A percentile compares a stretch with the other conserved stretches of the same genome.
Conservation (phyloP, 495 filamentous ascomycete species). For the Opeltia flavorubescens region DNA sequence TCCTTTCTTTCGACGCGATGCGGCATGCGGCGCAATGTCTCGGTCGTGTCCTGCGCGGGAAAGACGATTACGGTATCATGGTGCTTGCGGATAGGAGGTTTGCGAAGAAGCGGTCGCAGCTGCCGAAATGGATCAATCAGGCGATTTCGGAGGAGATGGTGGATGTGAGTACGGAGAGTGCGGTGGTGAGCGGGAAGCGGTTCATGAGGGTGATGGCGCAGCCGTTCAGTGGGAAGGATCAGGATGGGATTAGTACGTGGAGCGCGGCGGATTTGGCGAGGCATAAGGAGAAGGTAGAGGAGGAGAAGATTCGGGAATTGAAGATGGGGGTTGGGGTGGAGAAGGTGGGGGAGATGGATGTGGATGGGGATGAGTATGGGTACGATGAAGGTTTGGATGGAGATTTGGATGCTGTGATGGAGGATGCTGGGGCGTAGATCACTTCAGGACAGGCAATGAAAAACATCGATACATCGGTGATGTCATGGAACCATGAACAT, state of each 20-base stretch:
- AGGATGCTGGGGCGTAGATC: slow-evolving; percentile 45
- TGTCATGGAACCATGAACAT: too few species aligned
- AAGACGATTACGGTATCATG: slow-evolving; percentile 99
- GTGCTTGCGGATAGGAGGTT: slow-evolving; percentile 89
- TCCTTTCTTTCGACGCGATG: slow-evolving; percentile 98
- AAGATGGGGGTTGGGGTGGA: slow-evolving; percentile 29
- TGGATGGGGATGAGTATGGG: slow-evolving; percentile 39
- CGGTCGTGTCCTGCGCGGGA: slow-evolving; percentile 86
- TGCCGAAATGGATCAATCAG: slow-evolving; percentile 96
- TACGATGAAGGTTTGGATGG: slow-evolving; percentile 44
- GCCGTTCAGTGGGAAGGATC: slow-evolving; percentile 67
- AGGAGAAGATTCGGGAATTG: slow-evolving; percentile 39
- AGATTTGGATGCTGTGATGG: slow-evolving; percentile 49
- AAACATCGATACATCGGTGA: too few species aligned
- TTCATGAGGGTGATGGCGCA: slow-evolving; percentile 85
- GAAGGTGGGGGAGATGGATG: slow-evolving; percentile 40
- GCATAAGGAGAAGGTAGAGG: slow-evolving; percentile 64
- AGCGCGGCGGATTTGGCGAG: slow-evolving; percentile 58
- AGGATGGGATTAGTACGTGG: slow-evolving; percentile 90
- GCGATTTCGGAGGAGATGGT: slow-evolving; percentile 70
- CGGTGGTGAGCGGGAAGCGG: slow-evolving; percentile 71
- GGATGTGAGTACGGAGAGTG: slow-evolving; percentile 90
- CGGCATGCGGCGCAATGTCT: slow-evolving; percentile 94
- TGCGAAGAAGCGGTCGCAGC: slow-evolving; percentile 71
- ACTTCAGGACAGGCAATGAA: too few species aligned